Percentiles rank a stretch among this genome's conserved stretches.
These are phyloP conservation scores for Chaetomium cochliodes DNA, from an alignment of 495 filamentous ascomycete genomes.

Conservation along the genomic window DNA sequence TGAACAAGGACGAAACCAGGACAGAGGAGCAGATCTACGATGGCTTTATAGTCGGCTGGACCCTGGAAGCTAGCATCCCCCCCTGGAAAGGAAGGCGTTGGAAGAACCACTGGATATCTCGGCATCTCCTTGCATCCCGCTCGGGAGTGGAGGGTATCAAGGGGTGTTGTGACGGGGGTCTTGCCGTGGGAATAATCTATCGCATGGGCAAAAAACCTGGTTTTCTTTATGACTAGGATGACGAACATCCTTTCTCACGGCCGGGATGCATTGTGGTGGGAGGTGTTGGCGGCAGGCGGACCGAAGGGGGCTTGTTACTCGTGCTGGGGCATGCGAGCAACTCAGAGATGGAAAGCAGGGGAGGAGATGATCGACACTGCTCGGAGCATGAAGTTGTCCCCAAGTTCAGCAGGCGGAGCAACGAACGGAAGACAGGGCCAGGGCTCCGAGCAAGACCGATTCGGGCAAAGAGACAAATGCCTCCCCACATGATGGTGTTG, in stretches of 20 bases:
- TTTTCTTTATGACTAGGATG: neutral
- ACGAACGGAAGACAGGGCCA: slow-evolving; percentile 7
- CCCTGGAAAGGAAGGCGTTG: neutral
- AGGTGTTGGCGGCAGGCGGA: neutral
- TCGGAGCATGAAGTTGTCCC: neutral
- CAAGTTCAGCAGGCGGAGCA: neutral
- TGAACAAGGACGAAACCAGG: neutral
- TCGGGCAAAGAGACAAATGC: neutral
- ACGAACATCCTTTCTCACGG: neutral
- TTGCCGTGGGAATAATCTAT: neutral
- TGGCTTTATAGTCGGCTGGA: slow-evolving; percentile 3
- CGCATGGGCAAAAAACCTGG: slow-evolving; percentile 1
- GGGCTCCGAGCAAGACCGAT: slow-evolving; percentile 7
- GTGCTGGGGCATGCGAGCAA: neutral
- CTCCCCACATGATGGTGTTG: neutral
- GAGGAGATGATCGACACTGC: neutral
- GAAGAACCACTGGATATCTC: neutral
- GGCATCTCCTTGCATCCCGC: neutral
- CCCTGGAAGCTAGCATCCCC: neutral
- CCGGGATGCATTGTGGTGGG: neutral
- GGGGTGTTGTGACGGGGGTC: neutral
- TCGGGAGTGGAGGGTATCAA: neutral
- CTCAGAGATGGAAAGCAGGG: neutral
- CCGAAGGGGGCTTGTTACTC: neutral
- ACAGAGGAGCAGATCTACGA: neutral